Base-by-base conservation (phyloP, 1,139 yeast genomes). In the Geotrichum histeridarum region DNA sequence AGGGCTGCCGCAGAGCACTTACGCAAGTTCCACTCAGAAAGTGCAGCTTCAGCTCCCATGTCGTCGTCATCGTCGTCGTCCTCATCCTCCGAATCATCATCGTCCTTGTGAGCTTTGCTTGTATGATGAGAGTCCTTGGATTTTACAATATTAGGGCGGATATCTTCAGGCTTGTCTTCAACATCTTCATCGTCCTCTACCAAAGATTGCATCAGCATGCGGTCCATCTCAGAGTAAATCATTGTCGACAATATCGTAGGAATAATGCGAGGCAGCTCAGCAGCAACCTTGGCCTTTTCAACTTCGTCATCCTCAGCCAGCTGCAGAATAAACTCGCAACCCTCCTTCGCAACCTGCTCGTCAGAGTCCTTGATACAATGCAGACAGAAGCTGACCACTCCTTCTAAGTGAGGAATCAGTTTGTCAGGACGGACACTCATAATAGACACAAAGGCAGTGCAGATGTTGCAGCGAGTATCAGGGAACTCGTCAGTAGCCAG, bases 1-100 rank as follows among this genome's bases (percentile, higher is more conserved):
- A 93, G 76, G 0, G 97, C 85, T 1, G 97, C 95, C 6, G 98
- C 98, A 6, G 96, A 79, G 69, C 98, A 91, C 70, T 91, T 93
- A 67, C 99, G 79, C 58, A 93, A 72, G 64, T 85, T 89, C 99
- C 99, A 93, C 63, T 84, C 91, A 48, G 82, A 82, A 45, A 82
- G 73, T 39, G 78, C 82, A 54, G 73, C 77, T 59, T 78, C 86
- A 51, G 78, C 82, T 46, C 82, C 91, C 31, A 77, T 84, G 35
- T 83, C 91, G 45, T 82, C 87, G 5, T 77, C 81, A 33, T 77
- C 81, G 38, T 76, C 79, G 22, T 76, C 80, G 33, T 77, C 81
- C 15, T 74, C 77, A 9, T 72, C 78, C 22, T 74, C 78, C 43
- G 70, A 78, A 17, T 70, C 73, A 33, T 42, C 44, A 12, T 48